Conservation (phyloP, 2,329 filamentous ascomycete genomes). For the Apiospora rasikravindrae region DNA sequence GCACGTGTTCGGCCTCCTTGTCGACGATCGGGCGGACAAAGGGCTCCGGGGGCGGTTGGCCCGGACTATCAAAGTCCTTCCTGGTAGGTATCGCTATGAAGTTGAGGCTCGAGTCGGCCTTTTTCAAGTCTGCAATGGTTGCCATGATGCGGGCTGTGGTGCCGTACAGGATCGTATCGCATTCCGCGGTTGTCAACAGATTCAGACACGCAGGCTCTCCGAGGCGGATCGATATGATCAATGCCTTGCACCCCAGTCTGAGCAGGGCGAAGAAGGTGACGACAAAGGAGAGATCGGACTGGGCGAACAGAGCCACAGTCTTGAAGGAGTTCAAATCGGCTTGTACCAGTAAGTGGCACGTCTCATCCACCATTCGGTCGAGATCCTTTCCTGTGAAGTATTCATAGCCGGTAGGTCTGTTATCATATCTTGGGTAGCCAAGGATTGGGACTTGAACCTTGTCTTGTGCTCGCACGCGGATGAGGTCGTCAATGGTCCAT, state of each 20-base stretch:
- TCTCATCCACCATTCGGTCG: constrained; percentile 46
- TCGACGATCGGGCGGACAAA: constrained; percentile 30
- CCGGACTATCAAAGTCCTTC: neutral
- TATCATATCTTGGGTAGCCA: constrained; percentile 43
- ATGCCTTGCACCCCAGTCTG: constrained; percentile 48
- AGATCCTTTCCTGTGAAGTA: constrained; percentile 47
- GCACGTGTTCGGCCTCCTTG: constrained; percentile 36
- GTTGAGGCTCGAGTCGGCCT: constrained; percentile 29
- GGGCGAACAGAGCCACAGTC: constrained; percentile 45
- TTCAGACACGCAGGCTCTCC: constrained; percentile 46
- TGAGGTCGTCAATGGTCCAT: constrained; percentile 47
- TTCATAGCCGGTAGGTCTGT: constrained; percentile 42
- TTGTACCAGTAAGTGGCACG: constrained; percentile 38
- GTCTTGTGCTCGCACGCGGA: constrained; percentile 45
- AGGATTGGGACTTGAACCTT: constrained; percentile 46
- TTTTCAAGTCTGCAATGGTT: constrained; percentile 36
- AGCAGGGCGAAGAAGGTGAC: constrained; percentile 50
- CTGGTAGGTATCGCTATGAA: constrained; percentile 21
- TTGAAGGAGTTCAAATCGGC: constrained; percentile 33
- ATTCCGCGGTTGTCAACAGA: constrained; percentile 43
- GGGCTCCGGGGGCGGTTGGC: constrained; percentile 25
- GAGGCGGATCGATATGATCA: constrained; percentile 50
- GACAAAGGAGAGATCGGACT: constrained; percentile 48
- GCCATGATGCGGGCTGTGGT: constrained; percentile 39
- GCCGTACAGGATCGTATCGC: constrained; percentile 44